A percentile compares a stretch with the other conserved stretches of the same genome.
Evolutionary conservation across 495 filamentous ascomycete species (phyloP).

Genomic region (Podospora sp.): DNA sequence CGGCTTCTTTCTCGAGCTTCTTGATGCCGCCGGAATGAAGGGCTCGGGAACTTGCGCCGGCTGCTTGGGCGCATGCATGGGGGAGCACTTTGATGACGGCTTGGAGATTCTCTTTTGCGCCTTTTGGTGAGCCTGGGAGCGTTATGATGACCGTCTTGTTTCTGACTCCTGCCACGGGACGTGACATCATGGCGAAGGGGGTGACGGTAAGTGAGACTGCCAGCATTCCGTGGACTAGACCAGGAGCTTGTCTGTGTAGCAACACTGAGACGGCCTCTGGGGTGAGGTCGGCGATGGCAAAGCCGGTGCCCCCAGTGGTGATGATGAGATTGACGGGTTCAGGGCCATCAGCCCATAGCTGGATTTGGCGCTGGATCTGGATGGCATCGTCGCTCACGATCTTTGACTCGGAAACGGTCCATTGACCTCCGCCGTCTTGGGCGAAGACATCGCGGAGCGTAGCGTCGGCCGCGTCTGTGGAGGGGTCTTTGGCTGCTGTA

Average conservation of each 20-base stretch:
- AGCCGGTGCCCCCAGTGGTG: constrained; percentile 92
- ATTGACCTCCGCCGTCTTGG: constrained; percentile 61
- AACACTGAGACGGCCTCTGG: constrained; percentile 86
- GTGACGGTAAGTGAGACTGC: constrained; percentile 81
- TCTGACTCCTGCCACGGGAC: constrained; percentile 88
- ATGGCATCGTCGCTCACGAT: constrained; percentile 81
- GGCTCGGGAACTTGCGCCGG: constrained; percentile 76
- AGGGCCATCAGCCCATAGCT: constrained; percentile 66
- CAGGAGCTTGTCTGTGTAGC: constrained; percentile 84
- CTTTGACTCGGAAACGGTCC: constrained; percentile 65
- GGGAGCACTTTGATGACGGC: constrained; percentile 86
- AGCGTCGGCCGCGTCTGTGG: constrained; percentile 70
- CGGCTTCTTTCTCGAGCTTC: constrained; percentile 83
- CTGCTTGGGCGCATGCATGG: constrained; percentile 89
- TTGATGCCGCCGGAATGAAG: constrained; percentile 80
- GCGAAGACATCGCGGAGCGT: constrained; percentile 69
- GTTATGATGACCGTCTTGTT: constrained; percentile 85
- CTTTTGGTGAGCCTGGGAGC: constrained; percentile 92
- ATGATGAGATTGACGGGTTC: constrained; percentile 72
- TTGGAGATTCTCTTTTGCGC: constrained; percentile 93
- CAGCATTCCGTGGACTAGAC: constrained; percentile 93
- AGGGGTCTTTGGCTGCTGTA: constrained; percentile 82
- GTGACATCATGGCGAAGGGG: constrained; percentile 97
- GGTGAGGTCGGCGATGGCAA: constrained; percentile 83
- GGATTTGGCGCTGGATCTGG: constrained; percentile 73